These are phyloP conservation scores for Bertia moriformis DNA, from an alignment of 2,329 filamentous ascomycete species.

Conservation along the genomic window DNA sequence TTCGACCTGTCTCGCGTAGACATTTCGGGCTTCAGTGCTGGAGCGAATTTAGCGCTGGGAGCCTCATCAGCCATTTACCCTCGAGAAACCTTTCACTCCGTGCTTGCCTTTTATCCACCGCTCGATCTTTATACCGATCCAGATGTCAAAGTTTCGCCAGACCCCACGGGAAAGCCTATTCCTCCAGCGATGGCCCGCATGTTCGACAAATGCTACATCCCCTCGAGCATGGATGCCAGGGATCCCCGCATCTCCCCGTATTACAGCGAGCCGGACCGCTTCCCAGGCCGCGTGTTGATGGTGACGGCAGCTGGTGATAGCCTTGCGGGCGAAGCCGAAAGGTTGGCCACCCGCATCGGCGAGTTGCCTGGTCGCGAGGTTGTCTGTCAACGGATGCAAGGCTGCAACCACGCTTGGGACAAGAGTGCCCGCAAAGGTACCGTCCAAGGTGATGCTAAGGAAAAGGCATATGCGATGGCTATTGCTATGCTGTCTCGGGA, in stretches of 20 bases:
- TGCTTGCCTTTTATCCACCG: constrained; percentile 28
- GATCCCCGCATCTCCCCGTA: constrained; percentile 18
- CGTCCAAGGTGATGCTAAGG: background rate
- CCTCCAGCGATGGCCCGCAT: constrained; percentile 9
- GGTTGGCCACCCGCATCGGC: constrained; percentile 13
- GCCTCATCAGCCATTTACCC: constrained; percentile 14
- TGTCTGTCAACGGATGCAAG: constrained; percentile 7
- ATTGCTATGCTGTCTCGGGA: background rate
- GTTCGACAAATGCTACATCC: constrained; percentile 18
- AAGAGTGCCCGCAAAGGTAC: constrained; percentile 2
- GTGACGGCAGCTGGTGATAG: constrained; percentile 18
- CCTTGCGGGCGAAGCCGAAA: constrained; percentile 18
- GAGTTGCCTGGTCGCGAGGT: constrained; percentile 8
- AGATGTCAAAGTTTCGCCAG: constrained; percentile 11
- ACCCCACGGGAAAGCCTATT: constrained; percentile 7
- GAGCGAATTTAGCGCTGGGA: constrained; percentile 25
- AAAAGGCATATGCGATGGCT: background rate
- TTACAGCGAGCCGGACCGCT: constrained; percentile 10
- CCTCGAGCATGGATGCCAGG: constrained; percentile 9
- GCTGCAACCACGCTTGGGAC: constrained; percentile 8
- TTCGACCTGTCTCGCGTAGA: constrained; percentile 20
- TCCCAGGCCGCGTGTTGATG: constrained; percentile 13
- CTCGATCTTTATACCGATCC: constrained; percentile 15
- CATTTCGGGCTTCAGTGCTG: constrained; percentile 28
- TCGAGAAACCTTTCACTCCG: constrained; percentile 29